Conservation (phyloP, 2,329 filamentous ascomycete species). For the Trichoderma sp. region DNA sequence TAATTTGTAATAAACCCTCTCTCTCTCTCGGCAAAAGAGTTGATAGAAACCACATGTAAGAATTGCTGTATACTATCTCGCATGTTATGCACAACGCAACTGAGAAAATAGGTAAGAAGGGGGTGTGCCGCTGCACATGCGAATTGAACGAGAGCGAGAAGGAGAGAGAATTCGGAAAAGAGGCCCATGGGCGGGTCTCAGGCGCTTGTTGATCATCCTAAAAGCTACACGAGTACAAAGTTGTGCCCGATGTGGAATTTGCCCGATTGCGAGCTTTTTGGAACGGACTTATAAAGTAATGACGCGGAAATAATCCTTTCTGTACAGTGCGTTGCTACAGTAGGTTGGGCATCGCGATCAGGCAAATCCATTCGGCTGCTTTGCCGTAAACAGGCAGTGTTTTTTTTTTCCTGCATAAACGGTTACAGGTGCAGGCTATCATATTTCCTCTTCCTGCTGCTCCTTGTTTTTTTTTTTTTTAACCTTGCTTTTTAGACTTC, state of each 20-base stretch:
- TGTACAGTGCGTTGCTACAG: no score
- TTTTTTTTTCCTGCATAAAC: neutral
- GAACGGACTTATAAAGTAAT: neutral
- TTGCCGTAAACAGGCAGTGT: neutral
- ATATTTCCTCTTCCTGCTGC: no score
- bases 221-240: neutral
- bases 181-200: no score
- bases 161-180: no score
- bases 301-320: neutral
- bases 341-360: neutral
- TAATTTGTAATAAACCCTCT: neutral
- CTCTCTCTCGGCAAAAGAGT: neutral
- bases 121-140: neutral
- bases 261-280: neutral
- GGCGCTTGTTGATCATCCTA: neutral
- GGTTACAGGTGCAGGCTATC: neutral
- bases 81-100: neutral
- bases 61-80: neutral
- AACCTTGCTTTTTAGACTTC: neutral
- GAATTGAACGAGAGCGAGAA: no score
- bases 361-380: neutral
- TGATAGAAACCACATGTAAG: neutral
- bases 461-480: no score
- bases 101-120: neutral
- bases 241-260: neutral